A percentile compares a stretch with the other conserved stretches of the same genome.
phyloP scores from a whole-genome alignment of 345 rosid species.

The Cardiospermum halicacabum region DNA sequence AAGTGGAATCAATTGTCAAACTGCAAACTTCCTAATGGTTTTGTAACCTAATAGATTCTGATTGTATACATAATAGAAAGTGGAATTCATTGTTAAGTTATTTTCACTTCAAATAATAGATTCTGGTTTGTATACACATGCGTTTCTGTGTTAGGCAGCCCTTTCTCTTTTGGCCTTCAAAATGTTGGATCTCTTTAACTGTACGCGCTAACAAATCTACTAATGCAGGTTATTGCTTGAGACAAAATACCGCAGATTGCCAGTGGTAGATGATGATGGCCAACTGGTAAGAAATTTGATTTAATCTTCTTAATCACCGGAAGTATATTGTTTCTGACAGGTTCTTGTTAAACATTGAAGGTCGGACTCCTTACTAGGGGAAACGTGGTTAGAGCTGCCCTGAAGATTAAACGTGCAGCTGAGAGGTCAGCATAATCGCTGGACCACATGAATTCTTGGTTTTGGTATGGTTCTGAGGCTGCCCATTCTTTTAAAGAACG shows the following conservation, averaged over 20 bases:
- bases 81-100: no score
- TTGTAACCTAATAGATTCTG: no score
- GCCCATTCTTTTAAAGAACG: neutral
- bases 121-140: neutral
- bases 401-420: constrained; percentile 53
- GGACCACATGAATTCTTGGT: neutral
- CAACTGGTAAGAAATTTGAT: constrained; percentile 52
- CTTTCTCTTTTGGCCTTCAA: constrained; percentile 1
- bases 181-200: neutral
- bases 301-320: neutral
- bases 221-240: constrained; percentile 72
- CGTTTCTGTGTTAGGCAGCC: neutral
- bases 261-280: constrained; percentile 72
- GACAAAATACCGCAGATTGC: constrained; percentile 81
- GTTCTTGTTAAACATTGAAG: constrained; percentile 31
- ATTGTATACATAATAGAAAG: neutral
- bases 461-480: neutral
- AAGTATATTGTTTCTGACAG: neutral
- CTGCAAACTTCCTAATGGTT: neutral
- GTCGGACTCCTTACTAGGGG: constrained; percentile 81
- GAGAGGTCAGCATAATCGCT: constrained; percentile 27
- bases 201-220: neutral
- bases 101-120: no score
- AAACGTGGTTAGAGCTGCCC: constrained; percentile 65
- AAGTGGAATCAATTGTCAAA: constrained; percentile 2